Evolutionary conservation across 768 basidiomycete genomes (phyloP), one percentile per base, ranked within the genome.

Genomic region (Gymnopilus junonius): DNA sequence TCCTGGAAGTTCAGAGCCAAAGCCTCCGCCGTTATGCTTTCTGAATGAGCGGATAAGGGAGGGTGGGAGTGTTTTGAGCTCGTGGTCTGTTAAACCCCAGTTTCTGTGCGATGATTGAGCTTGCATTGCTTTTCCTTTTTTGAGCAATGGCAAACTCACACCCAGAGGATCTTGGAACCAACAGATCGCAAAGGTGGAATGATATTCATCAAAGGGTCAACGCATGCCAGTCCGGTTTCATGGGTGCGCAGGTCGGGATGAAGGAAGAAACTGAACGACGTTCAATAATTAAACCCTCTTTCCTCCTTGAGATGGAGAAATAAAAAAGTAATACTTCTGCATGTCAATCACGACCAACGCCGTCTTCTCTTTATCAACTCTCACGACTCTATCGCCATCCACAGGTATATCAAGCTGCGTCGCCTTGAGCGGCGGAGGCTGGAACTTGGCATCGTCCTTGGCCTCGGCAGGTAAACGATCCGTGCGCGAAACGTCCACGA

Each of bases 341-440:
- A 91, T 90, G 68, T 90, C 89, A 55, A 90, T 81, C 20, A 90
- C 78, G n/a, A 89, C 83, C 58, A 85, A 73, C 10, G 88, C 89
- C 17, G 80, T 83, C 51, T 77, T 73, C 31, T 80, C 74, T 34
- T 77, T 80, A 66, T 84, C 78, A 27, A 89, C 74, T 54, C 88
- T 77, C 50, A 89, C 73, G 20, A 74, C 76, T 23, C 87, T 79
- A 21, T 80, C 79, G 17, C 83, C 82, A 61, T 86, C 79, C 4
- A 86, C 87, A 3, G 77, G 72, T 35, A 91, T 78, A 35, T 91
- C 88, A 11, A 81, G 70, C 64, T 88, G 87, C 46, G 62, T 76
- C 43, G 59, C 59, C 64, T 67, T 74, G 55, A 73, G 74, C 53
- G 68, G 76, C 54, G 68, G 84, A 59, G 64, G 76, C 31, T 43